Base-by-base conservation (phyloP, 1,284 basidiomycete species). In the Salmacisia buchloeana region DNA sequence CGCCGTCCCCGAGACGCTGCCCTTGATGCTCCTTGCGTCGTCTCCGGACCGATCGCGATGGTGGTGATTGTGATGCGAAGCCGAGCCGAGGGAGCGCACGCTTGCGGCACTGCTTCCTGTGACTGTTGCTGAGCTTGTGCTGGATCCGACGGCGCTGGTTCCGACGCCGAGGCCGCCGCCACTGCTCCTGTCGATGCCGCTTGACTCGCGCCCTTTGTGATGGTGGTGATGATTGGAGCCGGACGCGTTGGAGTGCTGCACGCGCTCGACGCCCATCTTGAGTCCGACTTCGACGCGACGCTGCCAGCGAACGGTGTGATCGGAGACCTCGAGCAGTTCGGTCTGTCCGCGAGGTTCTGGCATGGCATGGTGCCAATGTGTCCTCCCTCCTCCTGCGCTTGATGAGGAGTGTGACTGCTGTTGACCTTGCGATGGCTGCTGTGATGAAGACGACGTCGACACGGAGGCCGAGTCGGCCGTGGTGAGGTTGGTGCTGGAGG, bases 261-360 rank as follows among this genome's bases (percentile, higher is more conserved):
- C 29, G 13, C 49, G 25, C 21, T 70, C 73, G 41, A 79, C 69
- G 23, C 52, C 59, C 21, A 79, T 64, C 31, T 73, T 68, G 23
- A 79, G 61, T 2, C 72, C 73, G 3, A 70, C 66, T 23, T 79
- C 69, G 5, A 76, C 13, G 10, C 59, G 62, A 4, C 69, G 67
- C 13, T 75, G 71, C 71, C 74, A 78, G 45, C 68, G 63, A 41
- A 74, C 77, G 35, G 45, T 54, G 60, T 73, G 67, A 12, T 70
- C 66, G 3, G 63, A 18, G 3, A 77, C 68, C 12, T 63, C 62
- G 54, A 64, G 61, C 27, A 59, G 62, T 2, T 66, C 63, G 45
- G 69, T 69, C 39, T 69, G 62, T 18, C 74, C 74, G 29, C 68
- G 67, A 2, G 73, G 70, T 58, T 76, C 73, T 29, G 66, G 66